phyloP scores from a whole-genome alignment of 1,139 yeast genomes.

The Nakaseomyces uthaithaninus region DNA sequence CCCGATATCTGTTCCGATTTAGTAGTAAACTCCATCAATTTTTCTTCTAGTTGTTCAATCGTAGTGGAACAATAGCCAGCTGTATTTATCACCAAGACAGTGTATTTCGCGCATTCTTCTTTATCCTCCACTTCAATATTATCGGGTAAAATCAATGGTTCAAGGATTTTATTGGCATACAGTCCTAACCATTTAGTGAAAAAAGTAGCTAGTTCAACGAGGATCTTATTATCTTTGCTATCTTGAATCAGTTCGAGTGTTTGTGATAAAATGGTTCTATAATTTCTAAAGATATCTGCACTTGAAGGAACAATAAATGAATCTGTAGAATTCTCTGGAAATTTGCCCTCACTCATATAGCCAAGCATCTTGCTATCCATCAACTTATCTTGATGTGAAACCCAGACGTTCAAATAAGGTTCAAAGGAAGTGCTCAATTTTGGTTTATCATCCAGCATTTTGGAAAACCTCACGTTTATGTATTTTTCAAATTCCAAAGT shows the following conservation, averaged over 20 bases:
- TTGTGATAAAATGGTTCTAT: constrained; percentile 65
- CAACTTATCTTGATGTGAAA: constrained; percentile 68
- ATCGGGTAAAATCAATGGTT: constrained; percentile 45
- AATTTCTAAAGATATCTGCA: constrained; percentile 73
- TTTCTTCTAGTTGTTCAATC: constrained; percentile 65
- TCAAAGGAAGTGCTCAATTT: constrained; percentile 70
- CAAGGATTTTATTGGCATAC: constrained; percentile 55
- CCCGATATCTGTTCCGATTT: constrained; percentile 34
- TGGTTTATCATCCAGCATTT: constrained; percentile 33
- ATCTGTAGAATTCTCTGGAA: constrained; percentile 34
- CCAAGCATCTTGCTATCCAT: constrained; percentile 56
- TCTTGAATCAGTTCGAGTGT: constrained; percentile 51
- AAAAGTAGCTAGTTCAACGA: constrained; percentile 42
- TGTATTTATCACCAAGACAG: constrained; percentile 72
- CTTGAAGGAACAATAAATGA: constrained; percentile 72
- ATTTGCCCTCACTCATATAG: constrained; percentile 43
- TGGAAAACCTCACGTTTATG: constrained; percentile 49
- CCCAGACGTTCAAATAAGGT: constrained; percentile 79
- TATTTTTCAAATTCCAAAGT: constrained; percentile 73
- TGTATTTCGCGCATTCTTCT: constrained; percentile 54
- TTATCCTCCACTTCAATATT: constrained; percentile 34
- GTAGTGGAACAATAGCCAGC: constrained; percentile 84
- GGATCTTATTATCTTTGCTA: constrained; percentile 21
- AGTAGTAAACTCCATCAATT: constrained; percentile 44
- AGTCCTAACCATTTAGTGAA: constrained; percentile 61